Evolutionary conservation across 2,329 filamentous ascomycete species (phyloP), one percentile per base, ranked within the genome.

Genomic region (Calonectria fujianensis): DNA sequence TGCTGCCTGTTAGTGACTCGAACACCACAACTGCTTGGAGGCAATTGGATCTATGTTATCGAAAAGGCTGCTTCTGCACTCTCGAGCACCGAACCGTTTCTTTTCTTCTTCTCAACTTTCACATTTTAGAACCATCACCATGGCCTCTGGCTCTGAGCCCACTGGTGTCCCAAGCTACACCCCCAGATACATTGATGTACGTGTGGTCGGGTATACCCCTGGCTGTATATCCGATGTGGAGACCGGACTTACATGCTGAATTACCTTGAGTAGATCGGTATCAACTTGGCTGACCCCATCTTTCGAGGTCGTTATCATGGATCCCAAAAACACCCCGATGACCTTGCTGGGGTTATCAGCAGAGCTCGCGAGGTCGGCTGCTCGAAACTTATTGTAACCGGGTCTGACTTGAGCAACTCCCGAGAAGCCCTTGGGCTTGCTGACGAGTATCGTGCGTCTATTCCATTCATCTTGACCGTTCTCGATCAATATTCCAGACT

Each of bases 231-330:
- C 45, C 68, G 32, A 63, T 41, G 35, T 72, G 70, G 52, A 61
- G 67, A 67, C 37, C 65, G 39, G 66, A 59, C 79, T 80, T 73
- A 81, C 77, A 79, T 61, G 69, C 69, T 59, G 69, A 69, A 61
- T 54, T 61, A 32, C 48, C 48, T 76, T 78, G 45, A 80, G 76
- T 82, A 93, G 92, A 93, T 99, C 82, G 97, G 96, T 73, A 98
- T 99, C 89, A 99, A 99, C 85, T 91, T 99, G 70, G 94, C 96
- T 69, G 97, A 99, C 82, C 94, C 95, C 68, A 95, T 98, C 74
- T 99, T 96, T 85, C 91, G 92, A 61, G 97, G 97, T 66, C 86
- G 91, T 52, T 97, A 98, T 83, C 93, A 97, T 82, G 95, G 95
- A 81, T 96, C 93, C 75, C 90, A 94, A 78, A 86, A 88, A 32